Percentiles rank a stretch among this genome's conserved stretches.
These are phyloP conservation scores for Polygonum aviculare DNA, from an alignment of 148 eudicot species.

Conservation along the genomic window DNA sequence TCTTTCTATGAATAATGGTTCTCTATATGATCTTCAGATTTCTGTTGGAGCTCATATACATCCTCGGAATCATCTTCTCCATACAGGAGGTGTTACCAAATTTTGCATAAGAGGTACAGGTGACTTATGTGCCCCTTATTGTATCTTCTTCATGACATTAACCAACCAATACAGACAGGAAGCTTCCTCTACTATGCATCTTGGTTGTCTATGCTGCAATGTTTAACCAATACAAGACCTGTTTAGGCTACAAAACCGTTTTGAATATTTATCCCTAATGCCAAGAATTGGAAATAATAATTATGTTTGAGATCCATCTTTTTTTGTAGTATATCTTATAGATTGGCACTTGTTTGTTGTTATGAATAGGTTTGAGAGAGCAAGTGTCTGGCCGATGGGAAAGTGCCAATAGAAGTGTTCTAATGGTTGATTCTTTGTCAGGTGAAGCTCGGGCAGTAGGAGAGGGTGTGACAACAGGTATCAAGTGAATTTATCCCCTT, in stretches of 20 bases:
- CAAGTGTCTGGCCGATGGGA: slow-evolving; percentile 54
- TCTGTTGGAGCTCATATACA: slow-evolving; percentile 64
- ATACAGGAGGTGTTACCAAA: slow-evolving; percentile 46
- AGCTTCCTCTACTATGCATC: background rate
- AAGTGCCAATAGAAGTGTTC: slow-evolving; percentile 51
- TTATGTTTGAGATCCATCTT: background rate
- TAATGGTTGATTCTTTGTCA: slow-evolving; percentile 43
- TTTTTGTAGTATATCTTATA: background rate
- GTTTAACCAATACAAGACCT: background rate
- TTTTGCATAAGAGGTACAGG: slow-evolving; percentile 55
- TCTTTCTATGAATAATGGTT: background rate
- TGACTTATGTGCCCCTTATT: background rate
- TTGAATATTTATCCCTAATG: background rate
- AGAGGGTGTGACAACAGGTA: slow-evolving; percentile 59
- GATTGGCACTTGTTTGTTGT: background rate
- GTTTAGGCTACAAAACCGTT: background rate
- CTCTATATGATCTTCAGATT: slow-evolving; percentile 26
- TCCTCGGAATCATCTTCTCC: slow-evolving; percentile 62
- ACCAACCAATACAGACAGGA: background rate
- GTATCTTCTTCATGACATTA: slow-evolving; percentile 4
- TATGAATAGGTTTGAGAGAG: slow-evolving; percentile 30
- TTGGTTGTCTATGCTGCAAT: background rate
- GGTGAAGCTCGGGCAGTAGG: slow-evolving; percentile 72
- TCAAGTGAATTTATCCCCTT: background rate
- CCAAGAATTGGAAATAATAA: background rate